Conservation (phyloP, 2,329 filamentous ascomycete genomes). For the Curvularia spicifera region DNA sequence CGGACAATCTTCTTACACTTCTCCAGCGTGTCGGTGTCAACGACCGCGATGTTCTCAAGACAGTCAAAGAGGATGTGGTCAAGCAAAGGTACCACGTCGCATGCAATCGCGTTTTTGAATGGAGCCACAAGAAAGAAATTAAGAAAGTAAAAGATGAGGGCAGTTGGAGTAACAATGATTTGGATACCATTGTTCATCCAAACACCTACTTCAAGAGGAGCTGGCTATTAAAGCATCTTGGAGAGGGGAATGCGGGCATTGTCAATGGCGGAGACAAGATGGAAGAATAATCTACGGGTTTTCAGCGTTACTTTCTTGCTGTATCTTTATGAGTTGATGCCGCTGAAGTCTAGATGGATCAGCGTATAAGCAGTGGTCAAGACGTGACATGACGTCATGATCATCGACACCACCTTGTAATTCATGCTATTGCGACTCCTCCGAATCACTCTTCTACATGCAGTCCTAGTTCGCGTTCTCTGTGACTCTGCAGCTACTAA, state of each 20-base stretch:
- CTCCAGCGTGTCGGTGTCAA: constrained; percentile 79
- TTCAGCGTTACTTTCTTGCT: not conserved
- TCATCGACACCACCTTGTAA: not conserved
- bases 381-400: not conserved
- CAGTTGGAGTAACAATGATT: constrained; percentile 65
- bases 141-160: constrained; percentile 59
- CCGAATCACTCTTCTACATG: not conserved
- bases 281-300: constrained; percentile 38
- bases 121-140: constrained; percentile 70
- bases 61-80: constrained; percentile 86
- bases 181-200: constrained; percentile 95
- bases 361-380: not conserved
- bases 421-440: not conserved
- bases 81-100: constrained; percentile 92
- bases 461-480: not conserved
- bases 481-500: not conserved
- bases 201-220: constrained; percentile 98
- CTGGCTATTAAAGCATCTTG: constrained; percentile 83
- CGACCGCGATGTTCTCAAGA: constrained; percentile 77
- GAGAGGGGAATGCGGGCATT: constrained; percentile 50
- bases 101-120: constrained; percentile 94
- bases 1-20: constrained; percentile 81
- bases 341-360: not conserved
- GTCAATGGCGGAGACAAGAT: constrained; percentile 41
- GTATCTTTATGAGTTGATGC: not conserved